Evolutionary conservation across 108 stramenopile genomes (phyloP).

Genomic region (Skeletonema costatum): DNA sequence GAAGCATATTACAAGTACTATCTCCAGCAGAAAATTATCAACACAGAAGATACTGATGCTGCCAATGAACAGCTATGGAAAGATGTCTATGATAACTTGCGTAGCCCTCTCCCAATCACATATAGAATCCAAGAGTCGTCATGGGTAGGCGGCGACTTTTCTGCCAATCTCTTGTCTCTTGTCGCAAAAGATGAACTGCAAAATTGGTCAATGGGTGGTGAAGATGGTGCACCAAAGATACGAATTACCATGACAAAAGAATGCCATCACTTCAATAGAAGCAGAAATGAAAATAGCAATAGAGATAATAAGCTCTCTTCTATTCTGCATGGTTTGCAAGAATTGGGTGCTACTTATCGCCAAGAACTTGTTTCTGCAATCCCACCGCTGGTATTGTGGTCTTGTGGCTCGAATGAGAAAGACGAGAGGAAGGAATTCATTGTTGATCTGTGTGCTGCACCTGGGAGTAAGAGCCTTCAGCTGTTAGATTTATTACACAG

Average conservation of each 20-base stretch:
- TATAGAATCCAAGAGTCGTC: constrained; percentile 14
- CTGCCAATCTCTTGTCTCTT: not conserved
- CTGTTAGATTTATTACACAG: constrained; percentile 82
- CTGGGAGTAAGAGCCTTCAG: constrained; percentile 94
- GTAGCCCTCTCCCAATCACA: constrained; percentile 11
- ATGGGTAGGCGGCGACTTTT: constrained; percentile 9
- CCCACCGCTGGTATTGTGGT: constrained; percentile 88
- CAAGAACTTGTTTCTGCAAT: constrained; percentile 97
- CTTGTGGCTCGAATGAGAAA: constrained; percentile 12
- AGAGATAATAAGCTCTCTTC: not conserved
- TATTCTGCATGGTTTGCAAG: constrained; percentile 8
- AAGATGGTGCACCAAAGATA: not conserved
- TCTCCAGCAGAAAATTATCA: constrained; percentile 8
- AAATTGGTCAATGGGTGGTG: not conserved
- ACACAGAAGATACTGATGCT: not conserved
- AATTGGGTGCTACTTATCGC: constrained; percentile 36
- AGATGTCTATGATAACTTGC: constrained; percentile 2
- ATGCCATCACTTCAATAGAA: not conserved
- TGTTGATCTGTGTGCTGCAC: constrained; percentile 90
- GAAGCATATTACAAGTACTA: constrained; percentile 15
- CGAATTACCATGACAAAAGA: constrained; percentile 8
- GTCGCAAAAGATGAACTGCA: constrained; percentile 1
- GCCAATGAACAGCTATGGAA: constrained; percentile 6
- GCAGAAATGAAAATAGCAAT: not conserved
- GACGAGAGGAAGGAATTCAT: not conserved